Base-by-base conservation (phyloP, 176 grass and related monocot genomes). In the Carex cristatella region DNA sequence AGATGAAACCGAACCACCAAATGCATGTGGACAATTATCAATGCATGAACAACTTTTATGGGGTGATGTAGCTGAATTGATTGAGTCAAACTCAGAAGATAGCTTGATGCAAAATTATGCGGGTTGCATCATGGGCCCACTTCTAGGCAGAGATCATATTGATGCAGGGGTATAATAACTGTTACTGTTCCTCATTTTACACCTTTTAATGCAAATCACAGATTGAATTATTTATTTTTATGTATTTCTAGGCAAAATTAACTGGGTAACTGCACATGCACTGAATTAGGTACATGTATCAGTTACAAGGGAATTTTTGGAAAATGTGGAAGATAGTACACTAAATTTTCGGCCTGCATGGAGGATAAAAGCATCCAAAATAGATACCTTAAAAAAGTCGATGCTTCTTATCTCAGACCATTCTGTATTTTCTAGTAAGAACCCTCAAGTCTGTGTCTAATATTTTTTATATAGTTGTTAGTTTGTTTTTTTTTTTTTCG, bases 321-420 rank as follows among this genome's bases (percentile, higher is more conserved):
- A 94, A 88, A 84, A 86, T 68, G 81, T 94, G 77, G 88, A 86
- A 87, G 88, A 79, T 30, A 94, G 87, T 92, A 84, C 89, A 23
- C 61, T 88, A 44, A 65, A 46, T 51, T 81, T 85, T 69, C 91
- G 91, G 81, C 96, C 93, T 85, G 32, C 65, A 83, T 90, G 91
- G 91, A 87, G 93, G 78, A 85, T 98, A 84, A 84, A 90, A 86
- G 88, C 87, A 65, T 89, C 91, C n/a, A 55, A 85, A 89, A 90
- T 95, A 68, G 91, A 98, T 82, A 82, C 55, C 13, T 65, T 58
- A 1, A 80, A 86, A 62, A 86, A 87, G 80, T 91, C 90, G 33
- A 91, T 88, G 71, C 88, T 98, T 90, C 89, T 98, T 81, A 87
- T 98, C 79, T 85, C 91, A 78, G 96, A 98, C 65, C 93, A 95